Base-by-base conservation (phyloP, 106 monocot genomes). In the Gastrodia elata region DNA sequence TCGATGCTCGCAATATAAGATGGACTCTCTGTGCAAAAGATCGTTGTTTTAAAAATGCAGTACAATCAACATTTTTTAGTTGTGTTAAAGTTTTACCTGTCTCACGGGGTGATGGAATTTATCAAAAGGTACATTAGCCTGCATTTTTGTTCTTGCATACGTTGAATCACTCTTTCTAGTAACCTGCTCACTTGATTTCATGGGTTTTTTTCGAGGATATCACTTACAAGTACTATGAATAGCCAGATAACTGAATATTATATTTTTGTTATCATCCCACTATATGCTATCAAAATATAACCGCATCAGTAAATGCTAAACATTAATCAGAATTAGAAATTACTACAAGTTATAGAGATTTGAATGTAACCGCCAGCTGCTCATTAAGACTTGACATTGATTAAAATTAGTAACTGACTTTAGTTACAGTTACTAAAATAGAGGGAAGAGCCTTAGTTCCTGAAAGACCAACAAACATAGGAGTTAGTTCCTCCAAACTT, bases 11-110 rank as follows among this genome's bases (percentile, higher is more conserved):
- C 55, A 88, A 94, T 68, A 42, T 91, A 59, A 94, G 91, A 78
- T 94, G 91, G 94, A 94, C 91, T 28, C 65, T 94, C 7, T 94
- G 94, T 82, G 94, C 94, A 52, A 87, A 81, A 57, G 94, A 94
- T 68, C 79, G 94, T 39, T 94, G 94, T 64, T 94, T 94, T 56
- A 88, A 73, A 38, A 94, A 89, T 79, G 82, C 85, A 55, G 43
- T 77, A 41, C 56, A 87, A 4, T 94, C 94, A 68, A 65, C 94
- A 73, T 94, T 94, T 75, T 94, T 94, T 38, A 61, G 71, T 40
- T 89, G 84, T 80, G 83, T 91, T 26, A 94, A 94, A 74, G 94
- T 94, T 52, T 80, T 94, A 39, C 94, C 94, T 55, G 91, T 94
- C 76, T 94, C 94, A 38, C 88, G 91, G 67, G 94, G 94, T 40